These are phyloP conservation scores for Dictyophora rubrovolvata DNA, from an alignment of 768 basidiomycete species.

Conservation along the genomic window DNA sequence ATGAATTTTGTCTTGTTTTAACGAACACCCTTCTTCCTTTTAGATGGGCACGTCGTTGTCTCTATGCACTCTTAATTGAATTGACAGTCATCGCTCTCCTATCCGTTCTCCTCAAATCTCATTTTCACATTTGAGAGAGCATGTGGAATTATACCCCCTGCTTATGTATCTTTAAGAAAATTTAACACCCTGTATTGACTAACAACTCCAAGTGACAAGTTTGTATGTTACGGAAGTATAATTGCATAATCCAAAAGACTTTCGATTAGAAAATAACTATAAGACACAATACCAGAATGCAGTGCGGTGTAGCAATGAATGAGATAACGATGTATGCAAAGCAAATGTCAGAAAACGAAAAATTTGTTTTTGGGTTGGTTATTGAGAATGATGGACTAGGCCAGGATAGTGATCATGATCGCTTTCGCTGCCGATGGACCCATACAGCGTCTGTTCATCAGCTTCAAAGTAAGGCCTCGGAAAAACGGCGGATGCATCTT, in stretches of 20 bases:
- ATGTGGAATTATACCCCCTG: neutral
- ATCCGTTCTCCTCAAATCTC: neutral
- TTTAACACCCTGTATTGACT: neutral
- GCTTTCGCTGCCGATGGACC: neutral
- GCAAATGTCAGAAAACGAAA: too few species aligned
- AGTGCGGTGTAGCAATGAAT: neutral
- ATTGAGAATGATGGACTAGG: neutral
- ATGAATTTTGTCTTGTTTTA: neutral
- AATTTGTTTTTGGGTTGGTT: neutral
- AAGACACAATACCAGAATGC: neutral
- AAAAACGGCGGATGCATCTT: slow-evolving; percentile 2
- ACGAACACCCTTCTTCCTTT: neutral
- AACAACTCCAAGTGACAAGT: too few species aligned
- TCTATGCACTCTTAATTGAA: slow-evolving; percentile 4
- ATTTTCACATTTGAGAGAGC: neutral
- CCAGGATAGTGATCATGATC: neutral
- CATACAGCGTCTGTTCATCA: slow-evolving; percentile 4
- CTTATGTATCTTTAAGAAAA: neutral
- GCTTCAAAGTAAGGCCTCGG: slow-evolving; percentile 5
- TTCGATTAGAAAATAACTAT: neutral
- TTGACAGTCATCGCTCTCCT: neutral
- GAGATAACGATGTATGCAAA: neutral
- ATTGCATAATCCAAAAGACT: too few species aligned
- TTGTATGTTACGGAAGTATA: too few species aligned
- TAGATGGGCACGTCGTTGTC: slow-evolving; percentile 8